A percentile compares a stretch with the other conserved stretches of the same genome.
These are phyloP conservation scores for Emmonsiellopsis sp. DNA, from an alignment of 2,329 filamentous ascomycete genomes.

Conservation along the genomic window DNA sequence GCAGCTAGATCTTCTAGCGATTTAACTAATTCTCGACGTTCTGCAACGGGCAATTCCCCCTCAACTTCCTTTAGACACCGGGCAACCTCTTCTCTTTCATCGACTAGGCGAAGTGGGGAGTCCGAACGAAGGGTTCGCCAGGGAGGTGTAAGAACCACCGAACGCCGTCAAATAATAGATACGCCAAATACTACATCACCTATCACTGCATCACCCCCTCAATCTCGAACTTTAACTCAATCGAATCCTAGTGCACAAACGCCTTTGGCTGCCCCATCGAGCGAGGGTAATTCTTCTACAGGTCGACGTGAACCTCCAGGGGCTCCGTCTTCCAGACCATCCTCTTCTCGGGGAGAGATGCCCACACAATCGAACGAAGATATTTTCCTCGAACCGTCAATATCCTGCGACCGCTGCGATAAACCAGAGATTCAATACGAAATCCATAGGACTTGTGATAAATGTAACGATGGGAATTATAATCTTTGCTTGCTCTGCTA, in stretches of 20 bases:
- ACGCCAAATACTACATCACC: neutral
- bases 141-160: neutral
- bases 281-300: neutral
- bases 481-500: slow-evolving; percentile 79
- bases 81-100: neutral
- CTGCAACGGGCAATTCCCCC: neutral
- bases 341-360: slow-evolving; percentile 22
- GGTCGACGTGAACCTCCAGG: neutral
- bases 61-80: neutral
- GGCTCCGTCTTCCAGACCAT: slow-evolving; percentile 21
- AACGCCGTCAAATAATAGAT: neutral
- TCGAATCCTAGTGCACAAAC: neutral
- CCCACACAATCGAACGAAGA: slow-evolving; percentile 15
- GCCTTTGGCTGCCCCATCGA: neutral
- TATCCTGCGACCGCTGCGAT: slow-evolving; percentile 64
- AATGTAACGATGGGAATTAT: slow-evolving; percentile 62
- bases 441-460: slow-evolving; percentile 71
- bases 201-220: neutral
- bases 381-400: slow-evolving; percentile 59
- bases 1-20: slow-evolving; percentile 59
- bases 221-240: neutral
- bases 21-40: slow-evolving; percentile 34
- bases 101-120: neutral
- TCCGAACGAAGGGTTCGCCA: neutral
- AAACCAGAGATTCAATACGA: slow-evolving; percentile 71